Evolutionary conservation across 352 stramenopile genomes (phyloP), one percentile per base, ranked within the genome.

Genomic region (Pythium volutum): DNA sequence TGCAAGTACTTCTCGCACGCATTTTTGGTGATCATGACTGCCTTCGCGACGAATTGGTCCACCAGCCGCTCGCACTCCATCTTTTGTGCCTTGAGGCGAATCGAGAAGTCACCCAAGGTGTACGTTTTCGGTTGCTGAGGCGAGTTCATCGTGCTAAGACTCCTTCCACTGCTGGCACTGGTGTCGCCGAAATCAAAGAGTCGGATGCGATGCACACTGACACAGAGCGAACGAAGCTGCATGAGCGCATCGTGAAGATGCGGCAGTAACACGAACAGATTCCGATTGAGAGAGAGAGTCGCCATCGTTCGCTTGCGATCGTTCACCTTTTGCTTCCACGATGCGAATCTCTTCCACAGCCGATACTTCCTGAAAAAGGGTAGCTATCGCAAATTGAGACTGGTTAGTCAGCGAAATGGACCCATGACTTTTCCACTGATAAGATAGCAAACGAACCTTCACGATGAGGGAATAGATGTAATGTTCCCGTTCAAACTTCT

Each of bases 401-500:
- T 2, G 20, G 9, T 8, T 25, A 20, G 41, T 47, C 9, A 47
- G 41, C 11, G 52, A 14, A n/a, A 22, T 27, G n/a, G 31, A 47
- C 14, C 23, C 2, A 55, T 20, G 25, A 43, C 14, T 2, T 2
- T 36, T 29, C 9, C 4, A 16, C 2, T 2, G 14, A 45, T 1
- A 41, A 23, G 41, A 49, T 4, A 67, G 27, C 23, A n/a, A 23
- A 59, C 74, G 11, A 71, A 89, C 81, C 79, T 86, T 80, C 41
- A 89, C 58, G 6, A 93, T 71, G 36, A 91, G 71, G 10, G 81
- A 87, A 60, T 96, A 98, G 55, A 97, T 74, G 39, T 88, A 88
- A 64, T 95, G 96, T 61, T 98, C 93, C 22, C 87, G 77, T 55
- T 98, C 93, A 69, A 96, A 98, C 48, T 77, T 81, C 47, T 93